These are phyloP conservation scores for Trametes villosa DNA, from an alignment of 768 basidiomycete genomes.

Conservation along the genomic window DNA sequence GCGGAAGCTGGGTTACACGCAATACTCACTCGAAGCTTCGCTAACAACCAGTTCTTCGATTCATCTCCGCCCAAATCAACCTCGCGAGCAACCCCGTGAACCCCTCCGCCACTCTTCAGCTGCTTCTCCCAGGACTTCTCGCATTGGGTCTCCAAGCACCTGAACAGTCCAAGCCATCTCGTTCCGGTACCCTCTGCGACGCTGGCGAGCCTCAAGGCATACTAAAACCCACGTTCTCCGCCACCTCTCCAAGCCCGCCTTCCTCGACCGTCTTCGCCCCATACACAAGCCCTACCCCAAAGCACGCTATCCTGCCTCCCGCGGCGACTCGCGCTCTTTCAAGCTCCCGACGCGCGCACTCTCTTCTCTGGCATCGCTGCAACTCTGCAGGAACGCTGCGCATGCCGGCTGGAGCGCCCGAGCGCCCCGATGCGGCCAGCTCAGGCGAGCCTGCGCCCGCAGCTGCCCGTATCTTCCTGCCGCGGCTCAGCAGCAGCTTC, in stretches of 20 bases:
- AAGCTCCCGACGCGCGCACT: too few species aligned
- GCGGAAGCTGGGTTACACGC: not conserved
- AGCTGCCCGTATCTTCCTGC: too few species aligned
- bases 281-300: too few species aligned
- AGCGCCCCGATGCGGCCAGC: too few species aligned
- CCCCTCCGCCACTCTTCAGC: not conserved
- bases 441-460: too few species aligned
- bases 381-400: too few species aligned
- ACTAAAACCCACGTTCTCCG: not conserved
- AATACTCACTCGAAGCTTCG: not conserved
- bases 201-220: slow-evolving; percentile 4
- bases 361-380: too few species aligned
- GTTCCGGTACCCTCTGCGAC: not conserved
- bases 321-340: too few species aligned
- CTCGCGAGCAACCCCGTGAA: not conserved
- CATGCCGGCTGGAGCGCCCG: too few species aligned
- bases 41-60: not conserved
- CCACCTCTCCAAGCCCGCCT: not conserved
- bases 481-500: too few species aligned
- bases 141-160: not conserved
- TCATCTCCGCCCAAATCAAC: not conserved
- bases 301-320: too few species aligned
- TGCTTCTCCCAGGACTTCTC: not conserved
- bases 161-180: not conserved
- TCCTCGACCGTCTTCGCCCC: not conserved